Base-by-base conservation (phyloP, 768 basidiomycete species). In the Agrocybe pediades region DNA sequence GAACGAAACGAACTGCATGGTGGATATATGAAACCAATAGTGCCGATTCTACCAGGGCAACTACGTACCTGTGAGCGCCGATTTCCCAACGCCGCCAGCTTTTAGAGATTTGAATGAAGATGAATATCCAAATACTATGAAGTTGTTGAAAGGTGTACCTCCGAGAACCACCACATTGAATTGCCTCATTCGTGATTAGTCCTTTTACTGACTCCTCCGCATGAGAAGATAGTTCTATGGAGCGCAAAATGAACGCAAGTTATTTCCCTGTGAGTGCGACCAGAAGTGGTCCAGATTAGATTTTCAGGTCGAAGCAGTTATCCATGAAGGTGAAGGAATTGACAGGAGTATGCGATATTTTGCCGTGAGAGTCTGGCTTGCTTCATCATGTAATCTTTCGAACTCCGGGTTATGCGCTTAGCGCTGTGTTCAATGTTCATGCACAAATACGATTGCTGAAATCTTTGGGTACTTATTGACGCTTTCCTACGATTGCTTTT, bases 81-180 rank as follows among this genome's bases (percentile, higher is more conserved):
- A 92, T 71, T 94, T 94, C 44, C 92, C 92, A 49, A 94, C 91
- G 20, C 92, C 92, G 63, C 92, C 92, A 64, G 90, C 90, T 92
- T 60, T 45, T 53, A 49, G 46, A 57, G 20, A 49, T 49, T 61
- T 49, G 46, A 42, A 26, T 43, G 29, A 42, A 49, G 46, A 19
- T 42, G 54, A 51, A 51, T 21, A 54, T 27, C n/a, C 21, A 54
- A 48, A 46, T 49, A 15, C 33, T 15, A 13, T 11, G n/a, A 3
- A 36, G 3, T 36, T 36, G 29, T 36, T 49, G 46, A 46, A 51
- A 51, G 33, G 58, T 80, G 57, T 62, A 89, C 90, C 90, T 62
- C 90, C 90, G 47, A 92, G 84, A 41, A 92, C 87, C 53, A 92
- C 90, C 20, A 86, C 83, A 66, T 83, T 88, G 72, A 83, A 90